These are phyloP conservation scores for Piloderma croceum DNA, from an alignment of 768 basidiomycete genomes.

Conservation along the genomic window DNA sequence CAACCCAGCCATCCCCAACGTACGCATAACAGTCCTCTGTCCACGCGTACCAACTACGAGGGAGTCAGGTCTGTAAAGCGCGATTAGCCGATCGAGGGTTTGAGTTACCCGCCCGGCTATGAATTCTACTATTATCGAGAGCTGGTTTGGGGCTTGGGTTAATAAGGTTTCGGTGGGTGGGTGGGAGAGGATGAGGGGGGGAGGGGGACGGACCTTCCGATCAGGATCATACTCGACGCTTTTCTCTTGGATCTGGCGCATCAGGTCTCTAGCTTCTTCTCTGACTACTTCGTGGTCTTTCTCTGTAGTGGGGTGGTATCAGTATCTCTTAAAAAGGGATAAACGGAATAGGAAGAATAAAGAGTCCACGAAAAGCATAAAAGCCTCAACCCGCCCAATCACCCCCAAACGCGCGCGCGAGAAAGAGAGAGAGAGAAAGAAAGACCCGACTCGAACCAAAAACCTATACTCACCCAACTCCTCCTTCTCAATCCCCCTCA, in stretches of 20 bases:
- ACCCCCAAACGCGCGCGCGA: not conserved
- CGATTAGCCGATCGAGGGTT: slow-evolving; percentile 87
- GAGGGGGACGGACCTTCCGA: slow-evolving; percentile 53
- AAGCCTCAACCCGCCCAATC: too few species aligned
- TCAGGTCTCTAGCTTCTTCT: slow-evolving; percentile 81
- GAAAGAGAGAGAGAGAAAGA: not conserved
- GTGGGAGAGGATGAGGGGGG: not conserved
- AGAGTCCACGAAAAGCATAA: too few species aligned
- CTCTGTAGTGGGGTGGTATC: slow-evolving; percentile 32
- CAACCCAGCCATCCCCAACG: slow-evolving; percentile 60
- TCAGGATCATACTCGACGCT: slow-evolving; percentile 72
- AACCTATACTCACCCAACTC: slow-evolving; percentile 75
- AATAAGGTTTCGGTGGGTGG: slow-evolving; percentile 1
- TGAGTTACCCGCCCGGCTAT: slow-evolving; percentile 88
- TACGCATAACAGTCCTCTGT: slow-evolving; percentile 47
- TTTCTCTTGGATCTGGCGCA: slow-evolving; percentile 75
- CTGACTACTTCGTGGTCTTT: slow-evolving; percentile 73
- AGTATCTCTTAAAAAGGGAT: not conserved
- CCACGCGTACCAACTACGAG: slow-evolving; percentile 92
- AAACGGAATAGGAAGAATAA: too few species aligned
- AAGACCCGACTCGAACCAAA: too few species aligned
- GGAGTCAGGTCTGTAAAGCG: slow-evolving; percentile 86
- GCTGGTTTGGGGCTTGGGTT: slow-evolving; percentile 33
- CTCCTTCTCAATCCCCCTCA: slow-evolving; percentile 85
- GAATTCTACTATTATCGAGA: slow-evolving; percentile 90